Evolutionary conservation across 73 alveolate genomes (phyloP), one percentile per base, ranked within the genome.

Genomic region (Symbiodinium pilosum): DNA sequence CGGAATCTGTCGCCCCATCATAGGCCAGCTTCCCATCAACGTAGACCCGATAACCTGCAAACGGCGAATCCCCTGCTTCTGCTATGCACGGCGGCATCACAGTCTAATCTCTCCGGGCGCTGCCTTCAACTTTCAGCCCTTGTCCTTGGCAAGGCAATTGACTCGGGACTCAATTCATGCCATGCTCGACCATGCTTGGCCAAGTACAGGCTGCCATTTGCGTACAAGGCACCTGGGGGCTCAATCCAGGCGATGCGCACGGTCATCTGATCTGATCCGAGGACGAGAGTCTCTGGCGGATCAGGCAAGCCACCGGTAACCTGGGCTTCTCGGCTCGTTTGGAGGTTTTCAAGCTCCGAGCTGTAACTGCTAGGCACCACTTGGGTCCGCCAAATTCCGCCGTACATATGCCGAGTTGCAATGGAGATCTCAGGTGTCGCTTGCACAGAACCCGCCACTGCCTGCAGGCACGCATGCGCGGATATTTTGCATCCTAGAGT

Each of bases 171-270:
- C n/a, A n/a, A n/a, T n/a, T n/a, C n/a, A n/a, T n/a, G n/a, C n/a
- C n/a, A n/a, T n/a, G n/a, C n/a, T n/a, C n/a, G n/a, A n/a, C n/a
- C n/a, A n/a, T n/a, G n/a, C n/a, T n/a, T n/a, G n/a, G n/a, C n/a
- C n/a, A n/a, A n/a, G n/a, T n/a, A n/a, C n/a, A n/a, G n/a, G n/a
- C n/a, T n/a, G n/a, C n/a, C n/a, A n/a, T n/a, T n/a, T n/a, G n/a
- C n/a, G n/a, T n/a, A n/a, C n/a, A n/a, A n/a, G n/a, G n/a, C 85
- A 18, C 96, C 96, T 91, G 87, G 88, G 12, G 96, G 96, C 21
- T 68, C 96, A 11, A 42, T 16, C 96, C 96, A 91, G 0, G 88
- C 44, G 39, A 91, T 91, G 81, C 96, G 96, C 51, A 91, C 96
- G 4, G 87, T 68, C 96, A 91, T 91, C 87, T 91, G 96, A 36